Evolutionary conservation across 106 monocot species (phyloP), one percentile per base, ranked within the genome.

Genomic region (Agapanthus africanus): DNA sequence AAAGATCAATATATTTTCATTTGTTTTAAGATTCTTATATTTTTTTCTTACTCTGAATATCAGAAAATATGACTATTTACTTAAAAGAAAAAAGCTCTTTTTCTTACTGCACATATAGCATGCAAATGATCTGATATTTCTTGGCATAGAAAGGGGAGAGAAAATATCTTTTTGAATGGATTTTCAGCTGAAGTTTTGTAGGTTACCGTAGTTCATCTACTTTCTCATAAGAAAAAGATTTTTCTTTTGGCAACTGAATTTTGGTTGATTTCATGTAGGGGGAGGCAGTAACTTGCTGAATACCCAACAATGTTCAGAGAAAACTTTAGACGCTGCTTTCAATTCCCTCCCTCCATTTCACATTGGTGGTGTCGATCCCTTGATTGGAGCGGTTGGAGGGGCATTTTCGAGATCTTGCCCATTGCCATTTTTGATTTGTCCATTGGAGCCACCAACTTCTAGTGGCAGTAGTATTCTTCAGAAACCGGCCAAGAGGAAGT

Each of bases 311-410:
- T 66, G 42, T 66, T 66, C 65, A 16, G 74, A 78, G 37, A 73
- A 66, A 35, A 49, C 69, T 13, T 35, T 65, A 7, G 34, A 59
- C 30, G 50, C 74, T 49, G 46, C 78, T n/a, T 84, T 81, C 36
- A 84, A 66, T 57, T 88, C 88, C 32, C 69, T 84, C 19, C 88
- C 88, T 2, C 34, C 62, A 19, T 81, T 83, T 69, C 68, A 74
- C 19, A 59, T 80, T 26, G 35, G 65, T 51, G 56, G 27, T 2
- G 30, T 50, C 35, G 63, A 44, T 19, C 40, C 41, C 26, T 10
- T 47, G 3, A 27, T 19, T 3, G 40, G 52, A 27, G 59, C 19
- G 6, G 35, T 14, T 6, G 54, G 21, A 4, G 70, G 37, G 54
- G 68, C 44, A 72, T 64, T 47, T 37, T 83, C 71, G 9, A 71